phyloP scores from a whole-genome alignment of 2,329 filamentous ascomycete genomes.

The Colletotrichum horii region DNA sequence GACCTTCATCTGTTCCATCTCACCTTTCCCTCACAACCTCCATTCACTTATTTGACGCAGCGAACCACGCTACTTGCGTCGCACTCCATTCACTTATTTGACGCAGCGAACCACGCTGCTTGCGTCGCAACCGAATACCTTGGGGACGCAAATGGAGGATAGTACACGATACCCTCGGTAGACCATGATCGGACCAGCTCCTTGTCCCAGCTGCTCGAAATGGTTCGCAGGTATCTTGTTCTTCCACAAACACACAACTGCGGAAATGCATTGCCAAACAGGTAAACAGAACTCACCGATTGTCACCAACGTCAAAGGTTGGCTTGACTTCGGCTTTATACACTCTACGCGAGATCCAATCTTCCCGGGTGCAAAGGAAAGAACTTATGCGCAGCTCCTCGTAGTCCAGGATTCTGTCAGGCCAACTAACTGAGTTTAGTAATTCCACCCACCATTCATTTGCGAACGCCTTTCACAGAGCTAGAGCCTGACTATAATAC shows the following conservation, averaged over 20 bases:
- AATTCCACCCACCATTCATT: accelerated
- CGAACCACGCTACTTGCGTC: no score
- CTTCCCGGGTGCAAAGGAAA: neutral
- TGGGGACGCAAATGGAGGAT: neutral
- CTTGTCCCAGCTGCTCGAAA: neutral
- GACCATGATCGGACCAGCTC: no score
- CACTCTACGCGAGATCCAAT: neutral
- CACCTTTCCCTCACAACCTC: no score
- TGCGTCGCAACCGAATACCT: neutral
- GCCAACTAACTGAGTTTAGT: neutral
- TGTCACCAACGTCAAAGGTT: neutral
- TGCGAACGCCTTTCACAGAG: accelerated
- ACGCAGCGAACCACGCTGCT: no score
- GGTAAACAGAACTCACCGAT: no score
- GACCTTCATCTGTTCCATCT: no score
- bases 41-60: no score
- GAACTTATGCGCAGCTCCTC: accelerated
- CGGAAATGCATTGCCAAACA: no score
- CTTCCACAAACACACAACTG: no score
- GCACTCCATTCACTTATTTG: neutral
- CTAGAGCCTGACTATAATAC: neutral
- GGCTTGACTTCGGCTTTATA: neutral
- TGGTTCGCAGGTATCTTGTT: neutral
- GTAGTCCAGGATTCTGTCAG: no score
- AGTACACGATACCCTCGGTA: neutral